Evolutionary conservation across 2,329 filamentous ascomycete species (phyloP), one percentile per base, ranked within the genome.

Genomic region (Metarhizium sp.): DNA sequence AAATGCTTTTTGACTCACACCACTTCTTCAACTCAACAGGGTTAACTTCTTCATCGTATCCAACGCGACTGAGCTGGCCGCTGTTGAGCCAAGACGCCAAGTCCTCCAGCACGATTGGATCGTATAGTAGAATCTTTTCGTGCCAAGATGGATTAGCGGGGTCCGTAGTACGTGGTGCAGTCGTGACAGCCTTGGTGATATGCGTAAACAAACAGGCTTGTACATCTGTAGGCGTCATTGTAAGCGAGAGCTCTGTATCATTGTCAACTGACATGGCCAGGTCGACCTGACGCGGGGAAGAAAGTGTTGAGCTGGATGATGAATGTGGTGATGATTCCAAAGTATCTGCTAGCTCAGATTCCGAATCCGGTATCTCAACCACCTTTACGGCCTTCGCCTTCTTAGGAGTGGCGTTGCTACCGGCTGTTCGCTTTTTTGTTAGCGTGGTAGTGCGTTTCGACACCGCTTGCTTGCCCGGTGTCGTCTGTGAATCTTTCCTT

Each of bases 81-180:
- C 78, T 78, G 62, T 96, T 96, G 16, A 97, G 72, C 88, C 91
- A 97, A 0, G 75, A 72, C 0, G 92, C 81, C 14, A 99, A 74
- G 60, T 96, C 91, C 70, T 97, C 92, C 0, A 96, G 71, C 1
- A 94, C 78, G 47, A 99, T 87, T 0, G 92, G 90, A 63, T 97
- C 92, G 67, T 95, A 97, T 67, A 97, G 82, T 6, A 97, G 75
- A 50, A 99, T 96, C 72, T 91, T 95, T 70, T 97, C 90, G 62
- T 95, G 79, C 89, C 92, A 97, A 2, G 82, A 90, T 14, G 82
- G 83, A 2, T 77, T 67, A 6, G 60, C 59, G 1, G 77, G 71
- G 59, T 85, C 74, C 4, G 63, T 73, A 0, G 79, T 75, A 13
- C 74, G 74, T 3, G 81, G 76, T 4, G 76, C 74, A 1, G 72